Base-by-base conservation (phyloP, 305 asterid genomes). In the Fraxinus greggii region DNA sequence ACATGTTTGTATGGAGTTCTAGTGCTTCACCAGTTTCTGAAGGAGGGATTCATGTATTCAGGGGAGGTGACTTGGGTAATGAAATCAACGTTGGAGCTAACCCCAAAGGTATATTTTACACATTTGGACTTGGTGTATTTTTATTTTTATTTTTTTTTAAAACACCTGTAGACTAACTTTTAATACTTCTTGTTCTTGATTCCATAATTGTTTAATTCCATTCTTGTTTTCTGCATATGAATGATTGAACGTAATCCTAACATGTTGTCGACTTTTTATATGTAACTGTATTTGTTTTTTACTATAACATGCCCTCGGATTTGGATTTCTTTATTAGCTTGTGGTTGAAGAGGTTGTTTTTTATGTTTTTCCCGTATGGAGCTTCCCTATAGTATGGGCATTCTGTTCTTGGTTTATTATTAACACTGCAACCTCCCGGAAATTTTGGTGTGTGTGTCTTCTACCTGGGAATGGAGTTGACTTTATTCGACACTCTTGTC, bases 41-140 rank as follows among this genome's bases (percentile, higher is more conserved):
- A 87, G 98, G 97, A 4, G 99, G 98, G 70, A 89, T 95, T 89
- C 98, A 93, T 88, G 99, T 95, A n/a, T 94, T 94, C 82, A 84
- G 91, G 63, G 99, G 98, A 28, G 92, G 92, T 31, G 89, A 89
- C 2, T 90, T 87, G 84, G 97, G 93, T 3, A 90, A 89, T 83
- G 97, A 91, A 48, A 83, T 87, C 42, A 86, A 85, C 19, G 84
- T 90, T 79, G 98, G 97, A 69, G 92, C 99, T 78, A 94, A 92
- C 26, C 93, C 97, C 0, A 95, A 92, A 92, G 99, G 99, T 95
- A 87, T 63, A 33, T 19, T 1, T 36, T 23, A 1, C 6, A 3
- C 56, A 45, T 15, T 45, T 45, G 19, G 19, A 45, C 19, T 45
- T 13, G 6, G 5, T 9, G n/a, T n/a, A n/a, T 13, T 29, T 69